phyloP scores from a whole-genome alignment of 805 yeast species.

The Jamesozyma lodderae region DNA sequence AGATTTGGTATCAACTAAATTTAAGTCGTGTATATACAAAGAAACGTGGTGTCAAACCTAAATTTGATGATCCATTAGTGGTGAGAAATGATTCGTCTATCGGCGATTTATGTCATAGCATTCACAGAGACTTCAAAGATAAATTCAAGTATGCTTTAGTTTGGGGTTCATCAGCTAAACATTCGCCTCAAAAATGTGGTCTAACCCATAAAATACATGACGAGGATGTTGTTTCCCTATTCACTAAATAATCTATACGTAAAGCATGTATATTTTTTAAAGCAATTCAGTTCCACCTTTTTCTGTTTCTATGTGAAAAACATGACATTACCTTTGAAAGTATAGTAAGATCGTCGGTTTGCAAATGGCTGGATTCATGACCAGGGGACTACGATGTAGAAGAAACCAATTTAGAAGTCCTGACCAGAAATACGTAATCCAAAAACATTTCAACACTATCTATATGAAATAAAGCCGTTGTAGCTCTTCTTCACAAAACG shows the following conservation, averaged over 20 bases:
- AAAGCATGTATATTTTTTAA: too few species aligned
- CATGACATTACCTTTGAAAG: too few species aligned
- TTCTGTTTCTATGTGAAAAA: too few species aligned
- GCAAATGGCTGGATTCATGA: too few species aligned
- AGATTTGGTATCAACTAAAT: slow-evolving; percentile 84
- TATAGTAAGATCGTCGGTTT: too few species aligned
- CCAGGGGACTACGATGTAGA: too few species aligned
- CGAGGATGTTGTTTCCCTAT: slow-evolving; percentile 89
- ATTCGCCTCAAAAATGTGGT: slow-evolving; percentile 95
- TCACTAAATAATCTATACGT: slow-evolving; percentile 77
- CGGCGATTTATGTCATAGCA: slow-evolving; percentile 81
- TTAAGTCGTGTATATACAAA: slow-evolving; percentile 80
- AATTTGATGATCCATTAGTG: slow-evolving; percentile 83
- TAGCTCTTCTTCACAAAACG: too few species aligned
- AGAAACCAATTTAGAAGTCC: too few species aligned
- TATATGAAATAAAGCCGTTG: too few species aligned
- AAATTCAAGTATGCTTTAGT: slow-evolving; percentile 91
- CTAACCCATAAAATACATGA: slow-evolving; percentile 73
- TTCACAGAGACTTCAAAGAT: slow-evolving; percentile 86
- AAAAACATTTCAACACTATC: too few species aligned
- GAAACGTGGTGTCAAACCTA: slow-evolving; percentile 73
- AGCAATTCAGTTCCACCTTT: too few species aligned
- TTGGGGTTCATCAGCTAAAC: slow-evolving; percentile 94
- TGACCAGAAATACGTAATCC: too few species aligned
- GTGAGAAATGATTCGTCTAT: slow-evolving; percentile 72